phyloP scores from a whole-genome alignment of 371 early-diverging fungal species.

The Phascolomyces articulosus region DNA sequence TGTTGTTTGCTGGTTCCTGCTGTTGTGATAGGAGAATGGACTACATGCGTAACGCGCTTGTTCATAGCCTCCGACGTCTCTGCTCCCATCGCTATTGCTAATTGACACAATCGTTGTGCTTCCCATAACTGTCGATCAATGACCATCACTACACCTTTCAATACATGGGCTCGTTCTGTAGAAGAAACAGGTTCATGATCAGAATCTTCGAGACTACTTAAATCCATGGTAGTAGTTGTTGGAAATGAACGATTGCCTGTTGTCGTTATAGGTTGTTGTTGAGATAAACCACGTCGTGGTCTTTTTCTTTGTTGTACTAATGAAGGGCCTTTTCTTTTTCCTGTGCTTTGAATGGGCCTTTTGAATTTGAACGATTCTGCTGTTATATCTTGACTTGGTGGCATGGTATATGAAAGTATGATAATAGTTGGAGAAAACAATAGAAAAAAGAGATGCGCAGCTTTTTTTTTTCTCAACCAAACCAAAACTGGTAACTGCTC shows the following conservation, averaged over 20 bases:
- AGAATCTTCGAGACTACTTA: not conserved
- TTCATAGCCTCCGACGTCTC: not conserved
- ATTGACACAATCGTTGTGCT: not conserved
- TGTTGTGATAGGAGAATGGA: conserved; percentile 9
- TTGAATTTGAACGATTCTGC: conserved; percentile 1
- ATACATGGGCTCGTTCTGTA: not conserved
- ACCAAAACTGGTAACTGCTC: too few species aligned
- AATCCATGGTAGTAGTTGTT: not conserved
- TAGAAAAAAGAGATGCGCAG: not conserved
- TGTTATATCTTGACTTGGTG: not conserved
- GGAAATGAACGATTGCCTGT: not conserved
- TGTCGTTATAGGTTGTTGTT: not conserved
- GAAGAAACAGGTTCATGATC: conserved; percentile 1
- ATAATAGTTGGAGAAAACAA: not conserved
- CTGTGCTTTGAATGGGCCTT: not conserved
- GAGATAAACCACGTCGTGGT: not conserved
- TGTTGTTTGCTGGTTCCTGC: not conserved
- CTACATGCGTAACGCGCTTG: conserved; percentile 13
- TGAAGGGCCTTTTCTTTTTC: not conserved
- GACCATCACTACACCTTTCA: conserved; percentile 2
- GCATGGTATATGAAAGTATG: not conserved
- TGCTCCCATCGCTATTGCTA: conserved; percentile 11
- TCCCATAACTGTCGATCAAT: conserved; percentile 11
- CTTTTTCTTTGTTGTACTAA: not conserved
- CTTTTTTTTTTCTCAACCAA: not conserved